Percentiles rank a stretch among this genome's conserved stretches.
These are phyloP conservation scores for Rubia balearica DNA, from an alignment of 305 asterid species.

Conservation along the genomic window DNA sequence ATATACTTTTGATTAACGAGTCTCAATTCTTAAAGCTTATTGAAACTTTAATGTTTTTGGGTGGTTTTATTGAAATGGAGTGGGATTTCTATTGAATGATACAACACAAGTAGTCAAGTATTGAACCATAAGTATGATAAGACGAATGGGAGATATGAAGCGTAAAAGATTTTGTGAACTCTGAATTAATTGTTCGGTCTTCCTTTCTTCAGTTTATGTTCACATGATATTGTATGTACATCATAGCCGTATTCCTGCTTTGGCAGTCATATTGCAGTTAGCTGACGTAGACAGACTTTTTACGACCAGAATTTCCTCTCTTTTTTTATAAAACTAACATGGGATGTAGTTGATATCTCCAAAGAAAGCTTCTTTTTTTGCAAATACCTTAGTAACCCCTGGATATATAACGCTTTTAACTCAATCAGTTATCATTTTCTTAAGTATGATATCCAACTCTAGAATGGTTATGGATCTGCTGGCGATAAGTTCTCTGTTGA, in stretches of 20 bases:
- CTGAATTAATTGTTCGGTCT: not conserved
- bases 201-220: not conserved
- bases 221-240: not conserved
- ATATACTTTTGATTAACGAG: not conserved
- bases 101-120: not conserved
- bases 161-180: not conserved
- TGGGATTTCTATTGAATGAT: not conserved
- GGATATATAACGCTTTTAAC: not conserved
- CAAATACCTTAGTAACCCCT: no score
- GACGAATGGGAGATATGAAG: no score
- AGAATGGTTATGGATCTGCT: conserved; percentile 2
- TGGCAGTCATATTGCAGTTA: not conserved
- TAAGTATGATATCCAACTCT: not conserved
- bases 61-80: not conserved
- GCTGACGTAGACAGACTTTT: not conserved
- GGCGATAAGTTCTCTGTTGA: not conserved
- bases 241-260: not conserved
- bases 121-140: not conserved
- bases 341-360: not conserved
- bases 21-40: not conserved
- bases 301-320: not conserved
- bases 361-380: no score
- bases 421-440: not conserved
- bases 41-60: not conserved
- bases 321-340: not conserved